Evolutionary conservation across 768 basidiomycete species (phyloP), one percentile per base, ranked within the genome.

Genomic region (Lyophyllum atratum): DNA sequence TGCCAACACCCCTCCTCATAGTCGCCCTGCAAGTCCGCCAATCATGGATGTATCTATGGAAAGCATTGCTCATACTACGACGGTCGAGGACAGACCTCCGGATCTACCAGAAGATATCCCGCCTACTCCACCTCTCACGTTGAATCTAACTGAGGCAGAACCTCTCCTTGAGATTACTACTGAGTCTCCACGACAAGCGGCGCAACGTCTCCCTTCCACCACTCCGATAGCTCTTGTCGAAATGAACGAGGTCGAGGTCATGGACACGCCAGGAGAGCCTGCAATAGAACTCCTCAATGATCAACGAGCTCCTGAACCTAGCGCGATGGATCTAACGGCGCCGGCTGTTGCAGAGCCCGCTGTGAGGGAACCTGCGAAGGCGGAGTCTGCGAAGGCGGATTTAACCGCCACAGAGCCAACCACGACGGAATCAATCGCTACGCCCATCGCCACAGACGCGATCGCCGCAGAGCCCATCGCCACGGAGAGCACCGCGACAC

Each of bases 11-110:
- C n/a, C 33, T 43, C 29, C 25, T 46, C 42, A 22, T 9, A 24
- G 17, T 29, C 58, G 55, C 15, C 48, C 55, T 14, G 34, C 61
- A 21, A 47, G 51, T 22, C 55, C 55, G 31, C 28, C 22, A 7
- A 42, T 48, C 11, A 42, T 33, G 33, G 58, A 59, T 34, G 19
- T 54, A 26, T 50, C 52, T 8, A 53, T 53, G 26, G 42, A 53
- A 34, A 39, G 33, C 17, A 15, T 28, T 9, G 54, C 28, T 15
- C 19, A 44, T 15, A 12, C 24, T 17, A 4, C 26, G 25, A 24
- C 14, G 8, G 34, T 37, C 31, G 33, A 49, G 15, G 44, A 11
- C 12, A 45, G 26, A 25, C 22, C 24, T 15, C n/a, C 44, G 6
- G 14, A 25, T 25, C 7, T 6, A 21, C 22, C 44, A 25, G 39